Evolutionary conservation across 805 yeast species (phyloP), one percentile per base, ranked within the genome.

Genomic region (Saccharomyces kudriavzevii): DNA sequence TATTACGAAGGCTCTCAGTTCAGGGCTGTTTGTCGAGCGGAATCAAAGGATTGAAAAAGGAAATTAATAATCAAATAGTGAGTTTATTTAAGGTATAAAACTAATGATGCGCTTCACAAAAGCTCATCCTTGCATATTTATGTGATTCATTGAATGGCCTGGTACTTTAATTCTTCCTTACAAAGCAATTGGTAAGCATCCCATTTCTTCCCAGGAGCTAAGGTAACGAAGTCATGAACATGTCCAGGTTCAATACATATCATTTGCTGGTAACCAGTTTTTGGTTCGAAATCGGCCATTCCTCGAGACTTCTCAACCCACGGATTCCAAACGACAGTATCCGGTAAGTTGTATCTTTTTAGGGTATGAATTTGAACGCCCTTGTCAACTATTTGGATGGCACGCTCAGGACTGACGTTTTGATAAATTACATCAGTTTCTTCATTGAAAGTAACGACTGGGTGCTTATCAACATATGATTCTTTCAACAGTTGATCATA

Each of bases 291-390:
- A 72, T 94, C 99, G 45, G 76, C 84, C 92, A 94, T 88, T 1
- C 85, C 84, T 25, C 73, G 75, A n/a, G 94, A 81, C 69, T 87
- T 88, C 53, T 85, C 78, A 59, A 80, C 75, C 99, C 98, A 94
- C 40, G 99, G 99, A 70, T 94, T 94, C 99, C 99, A 94, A 52
- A 94, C 97, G 49, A 94, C 98, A 35, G 79, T 73, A 58, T 82
- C 87, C 31, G 75, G 78, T 45, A 88, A 74, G 61, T 84, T 84
- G 14, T 72, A 72, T 65, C 96, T 78, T 52, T 79, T 74, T 35
- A 92, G 70, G 45, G 87, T 83, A 67, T 85, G 85, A 49, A 82
- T 68, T 6, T 89, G 91, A 58, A 81, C 78, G 48, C 92, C 94
- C 53, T 78, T 77, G 55, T 81, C 84, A 49, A 85, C 82, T 51